Evolutionary conservation across 2,329 filamentous ascomycete genomes (phyloP).

Genomic region (Acrodontium crateriforme): DNA sequence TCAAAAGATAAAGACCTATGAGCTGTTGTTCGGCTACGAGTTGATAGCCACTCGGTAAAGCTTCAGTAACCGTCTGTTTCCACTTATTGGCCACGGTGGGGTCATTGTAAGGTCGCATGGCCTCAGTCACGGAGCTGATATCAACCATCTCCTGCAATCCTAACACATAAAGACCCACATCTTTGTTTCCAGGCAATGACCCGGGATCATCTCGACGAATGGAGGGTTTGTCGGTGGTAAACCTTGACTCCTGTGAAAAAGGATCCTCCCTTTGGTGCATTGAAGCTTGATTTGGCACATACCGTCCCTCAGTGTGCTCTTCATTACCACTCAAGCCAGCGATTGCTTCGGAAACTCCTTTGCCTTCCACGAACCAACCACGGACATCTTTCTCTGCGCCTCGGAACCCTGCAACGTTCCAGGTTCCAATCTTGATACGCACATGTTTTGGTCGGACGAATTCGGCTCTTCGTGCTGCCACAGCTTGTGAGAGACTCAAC

Average conservation of each 20-base stretch:
- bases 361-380: constrained; percentile 72
- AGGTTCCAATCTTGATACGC: constrained; percentile 79
- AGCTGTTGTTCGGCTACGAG: constrained; percentile 72
- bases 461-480: constrained; percentile 63
- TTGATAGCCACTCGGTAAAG: constrained; percentile 63
- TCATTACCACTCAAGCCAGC: constrained; percentile 34
- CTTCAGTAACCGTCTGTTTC: constrained; percentile 61
- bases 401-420: constrained; percentile 81
- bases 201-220: constrained; percentile 32
- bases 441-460: constrained; percentile 64
- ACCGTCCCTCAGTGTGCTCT: constrained; percentile 9
- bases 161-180: constrained; percentile 80
- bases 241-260: constrained; percentile 33
- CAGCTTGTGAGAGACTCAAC: constrained; percentile 35
- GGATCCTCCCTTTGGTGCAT: constrained; percentile 29
- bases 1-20: constrained; percentile 67
- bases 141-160: constrained; percentile 89
- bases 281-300: constrained; percentile 9
- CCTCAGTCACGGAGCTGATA: constrained; percentile 64
- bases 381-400: constrained; percentile 79
- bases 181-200: constrained; percentile 42
- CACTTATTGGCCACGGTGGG: constrained; percentile 59
- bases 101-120: constrained; percentile 64
- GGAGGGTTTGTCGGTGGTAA: constrained; percentile 28
- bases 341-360: constrained; percentile 52